A percentile compares a stretch with the other conserved stretches of the same genome.
Conservation (phyloP, 1,284 basidiomycete genomes). For the Apiotrichum domesticum region DNA sequence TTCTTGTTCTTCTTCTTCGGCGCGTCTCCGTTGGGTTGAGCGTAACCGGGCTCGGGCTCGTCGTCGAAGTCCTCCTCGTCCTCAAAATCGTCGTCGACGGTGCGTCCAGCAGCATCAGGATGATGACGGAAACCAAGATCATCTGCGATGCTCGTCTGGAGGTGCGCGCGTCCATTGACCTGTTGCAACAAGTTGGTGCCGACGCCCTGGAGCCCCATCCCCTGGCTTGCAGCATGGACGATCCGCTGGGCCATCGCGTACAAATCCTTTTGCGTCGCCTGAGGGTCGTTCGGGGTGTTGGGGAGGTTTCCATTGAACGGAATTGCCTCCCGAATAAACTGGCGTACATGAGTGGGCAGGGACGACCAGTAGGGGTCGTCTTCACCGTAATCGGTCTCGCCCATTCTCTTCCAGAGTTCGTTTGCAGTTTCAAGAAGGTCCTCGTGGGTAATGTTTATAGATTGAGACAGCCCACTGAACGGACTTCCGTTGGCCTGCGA, state of each 20-base stretch:
- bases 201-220: constrained; percentile 46
- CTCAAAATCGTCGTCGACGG: constrained; percentile 49
- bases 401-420: constrained; percentile 48
- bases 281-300: constrained; percentile 26
- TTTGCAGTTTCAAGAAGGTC: constrained; percentile 47
- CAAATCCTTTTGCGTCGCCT: constrained; percentile 50
- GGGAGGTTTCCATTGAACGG: constrained; percentile 43
- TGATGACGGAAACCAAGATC: constrained; percentile 52
- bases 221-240: constrained; percentile 52
- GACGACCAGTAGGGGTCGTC: constrained; percentile 58
- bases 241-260: constrained; percentile 64
- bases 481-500: constrained; percentile 23
- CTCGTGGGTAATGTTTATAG: constrained; percentile 44
- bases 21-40: constrained; percentile 36
- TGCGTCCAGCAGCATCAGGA: constrained; percentile 38
- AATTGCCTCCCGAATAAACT: constrained; percentile 55
- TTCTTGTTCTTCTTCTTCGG: constrained; percentile 53
- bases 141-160: constrained; percentile 41
- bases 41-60: constrained; percentile 20
- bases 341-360: constrained; percentile 53
- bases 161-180: constrained; percentile 28
- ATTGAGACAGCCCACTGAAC: constrained; percentile 26
- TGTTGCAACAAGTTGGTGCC: constrained; percentile 35
- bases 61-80: constrained; percentile 44
- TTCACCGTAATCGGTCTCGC: constrained; percentile 46